Conservation (phyloP, 164 flowering plant species). For the Aristolochia contorta region DNA sequence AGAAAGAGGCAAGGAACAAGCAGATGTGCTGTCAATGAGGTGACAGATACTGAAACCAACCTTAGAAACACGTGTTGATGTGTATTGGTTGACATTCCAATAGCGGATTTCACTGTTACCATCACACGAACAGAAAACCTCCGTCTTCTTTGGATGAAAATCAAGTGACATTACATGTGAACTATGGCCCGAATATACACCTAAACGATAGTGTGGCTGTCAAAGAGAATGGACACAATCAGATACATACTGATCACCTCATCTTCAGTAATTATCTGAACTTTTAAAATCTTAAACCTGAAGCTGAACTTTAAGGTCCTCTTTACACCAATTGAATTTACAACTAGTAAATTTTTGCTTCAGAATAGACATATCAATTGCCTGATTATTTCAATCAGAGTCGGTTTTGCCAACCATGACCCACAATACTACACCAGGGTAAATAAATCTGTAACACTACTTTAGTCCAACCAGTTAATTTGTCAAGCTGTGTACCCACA, state of each 20-base stretch:
- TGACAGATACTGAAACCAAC: conserved; percentile 21
- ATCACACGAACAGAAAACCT: conserved; percentile 78
- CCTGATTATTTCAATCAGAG: too few relatives aligned
- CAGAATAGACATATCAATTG: too few relatives aligned
- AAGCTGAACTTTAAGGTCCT: too few relatives aligned
- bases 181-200: conserved; percentile 48
- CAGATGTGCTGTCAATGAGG: neutral
- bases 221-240: conserved; percentile 10
- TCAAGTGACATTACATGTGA: conserved; percentile 74
- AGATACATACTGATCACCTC: too few relatives aligned
- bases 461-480: too few relatives aligned
- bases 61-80: conserved; percentile 54
- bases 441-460: too few relatives aligned
- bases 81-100: conserved; percentile 48
- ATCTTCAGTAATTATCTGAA: too few relatives aligned
- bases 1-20: neutral
- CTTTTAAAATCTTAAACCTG: too few relatives aligned
- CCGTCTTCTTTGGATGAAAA: conserved; percentile 88
- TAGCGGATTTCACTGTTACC: conserved; percentile 58
- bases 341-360: too few relatives aligned
- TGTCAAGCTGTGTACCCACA: neutral
- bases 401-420: too few relatives aligned
- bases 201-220: conserved; percentile 66
- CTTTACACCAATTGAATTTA: too few relatives aligned
- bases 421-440: too few relatives aligned